phyloP scores from a whole-genome alignment of 305 asterid genomes.

The Fraxinus greggii region DNA sequence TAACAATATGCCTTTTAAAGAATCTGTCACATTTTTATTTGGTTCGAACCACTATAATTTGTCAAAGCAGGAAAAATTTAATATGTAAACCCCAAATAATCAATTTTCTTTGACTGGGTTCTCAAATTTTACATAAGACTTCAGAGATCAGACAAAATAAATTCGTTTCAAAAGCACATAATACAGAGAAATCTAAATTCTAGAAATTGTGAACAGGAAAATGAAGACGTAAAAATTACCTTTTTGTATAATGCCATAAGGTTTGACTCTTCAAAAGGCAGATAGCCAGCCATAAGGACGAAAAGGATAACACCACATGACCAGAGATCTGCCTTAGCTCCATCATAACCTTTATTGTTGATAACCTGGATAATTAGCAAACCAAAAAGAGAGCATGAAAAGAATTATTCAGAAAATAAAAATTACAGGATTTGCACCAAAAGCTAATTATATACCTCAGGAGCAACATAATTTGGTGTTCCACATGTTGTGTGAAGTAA shows the following conservation, averaged over 20 bases:
- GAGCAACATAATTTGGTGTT: conserved; percentile 97
- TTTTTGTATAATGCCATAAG: conserved; percentile 81
- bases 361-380: conserved; percentile 54
- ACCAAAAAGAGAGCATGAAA: conserved; percentile 9
- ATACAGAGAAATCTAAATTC: not conserved
- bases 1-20: not conserved
- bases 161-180: not conserved
- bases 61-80: not conserved
- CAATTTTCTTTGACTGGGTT: not conserved
- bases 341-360: conserved; percentile 93
- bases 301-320: conserved; percentile 97
- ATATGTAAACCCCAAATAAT: not conserved
- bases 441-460: conserved; percentile 63
- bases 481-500: conserved; percentile 97
- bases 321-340: conserved; percentile 99
- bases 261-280: conserved; percentile 92
- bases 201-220: not conserved
- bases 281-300: conserved; percentile 94
- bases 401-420: conserved; percentile 8
- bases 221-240: conserved; percentile 38
- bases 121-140: not conserved
- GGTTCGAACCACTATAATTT: not conserved
- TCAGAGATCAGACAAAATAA: not conserved
- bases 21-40: not conserved
- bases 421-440: conserved; percentile 5